phyloP scores from a whole-genome alignment of 192 early-diverging fungal genomes.

The Gryganskiella cystojenkinii region DNA sequence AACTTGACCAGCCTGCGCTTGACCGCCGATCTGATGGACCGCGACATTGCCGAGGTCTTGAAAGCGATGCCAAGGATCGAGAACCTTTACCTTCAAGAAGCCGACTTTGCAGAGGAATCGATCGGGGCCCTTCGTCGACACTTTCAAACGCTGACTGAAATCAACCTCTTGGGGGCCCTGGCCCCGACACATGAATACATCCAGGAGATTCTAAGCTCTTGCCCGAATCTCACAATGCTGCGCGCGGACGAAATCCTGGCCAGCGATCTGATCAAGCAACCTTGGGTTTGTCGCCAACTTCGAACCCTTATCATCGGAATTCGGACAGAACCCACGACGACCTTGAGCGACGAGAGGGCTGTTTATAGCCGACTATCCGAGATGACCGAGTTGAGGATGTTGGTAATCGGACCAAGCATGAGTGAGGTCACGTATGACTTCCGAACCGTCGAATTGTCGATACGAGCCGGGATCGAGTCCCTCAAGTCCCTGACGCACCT shows the following conservation, averaged over 20 bases:
- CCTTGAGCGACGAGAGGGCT: too few relatives aligned
- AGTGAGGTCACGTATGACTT: too few relatives aligned
- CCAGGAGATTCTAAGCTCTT: slow-evolving; percentile 29
- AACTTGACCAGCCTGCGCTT: slow-evolving; percentile 19
- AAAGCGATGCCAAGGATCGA: slow-evolving; percentile 27
- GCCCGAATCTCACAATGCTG: slow-evolving; percentile 29
- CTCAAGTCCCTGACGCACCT: too few relatives aligned
- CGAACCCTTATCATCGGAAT: slow-evolving; percentile 38
- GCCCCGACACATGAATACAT: slow-evolving; percentile 2
- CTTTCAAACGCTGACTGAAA: slow-evolving; percentile 32
- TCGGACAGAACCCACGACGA: background rate
- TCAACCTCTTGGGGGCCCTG: slow-evolving; percentile 17
- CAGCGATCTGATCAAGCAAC: slow-evolving; percentile 2
- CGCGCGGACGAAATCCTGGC: slow-evolving; percentile 10
- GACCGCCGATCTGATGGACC: background rate
- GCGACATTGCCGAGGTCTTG: slow-evolving; percentile 14
- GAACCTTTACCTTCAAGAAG: slow-evolving; percentile 16
- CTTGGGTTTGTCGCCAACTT: slow-evolving; percentile 27
- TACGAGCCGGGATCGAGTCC: too few relatives aligned
- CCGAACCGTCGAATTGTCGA: too few relatives aligned
- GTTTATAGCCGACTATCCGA: too few relatives aligned
- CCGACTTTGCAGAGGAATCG: slow-evolving; percentile 5
- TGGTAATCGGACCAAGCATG: too few relatives aligned
- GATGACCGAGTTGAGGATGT: too few relatives aligned
- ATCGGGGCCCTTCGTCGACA: slow-evolving; percentile 16